Base-by-base conservation (phyloP, 257 asterid genomes). In the Solanum bulbocastanum region DNA sequence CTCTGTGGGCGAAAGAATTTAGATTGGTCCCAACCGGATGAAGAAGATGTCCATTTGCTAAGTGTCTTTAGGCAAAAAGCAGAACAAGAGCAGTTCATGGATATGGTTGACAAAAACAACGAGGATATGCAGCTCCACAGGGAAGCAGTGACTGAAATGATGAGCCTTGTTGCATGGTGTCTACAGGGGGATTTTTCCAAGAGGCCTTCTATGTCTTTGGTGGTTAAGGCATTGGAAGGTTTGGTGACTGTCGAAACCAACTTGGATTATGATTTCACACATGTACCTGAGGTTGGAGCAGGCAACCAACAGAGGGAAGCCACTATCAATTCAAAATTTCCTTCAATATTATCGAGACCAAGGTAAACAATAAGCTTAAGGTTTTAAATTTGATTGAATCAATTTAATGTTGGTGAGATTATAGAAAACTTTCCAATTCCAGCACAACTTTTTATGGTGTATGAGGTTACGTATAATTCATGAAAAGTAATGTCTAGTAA, bases 131-230 rank as follows among this genome's bases (percentile, higher is more conserved):
- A 74, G 52, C 0, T 36, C 52, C 83, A 22, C 11, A 8, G 18
- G 11, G 52, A 36, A 11, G 83, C 1, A 74, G 2, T 22, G 10
- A 74, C 20, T 5, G 83, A 74, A 6, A 36, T 22, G 52, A 36
- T 74, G 82, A 74, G 82, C 5, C 0, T 36, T 44, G 76, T 87
- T 83, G 90, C 84, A 11, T 88, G 90, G 88, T 90, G 92, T 44
- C 60, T 90, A 44, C 90, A 88, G 16, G 73, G 78, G 5, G 88
- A 90, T 75, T 87, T 42, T 33, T 40, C 84, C 25, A 86, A 42
- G 58, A 83, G 92, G 87, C 92, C 92, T 62, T 65, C 89, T 56
- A 90, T 90, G 90, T 88, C 92, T 1, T 4, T 83, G 30, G 89
- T 86, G 40, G 88, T 87, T 60, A 83, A 86, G 78, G 90, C 52